Evolutionary conservation across 192 early-diverging fungal genomes (phyloP), one percentile per base, ranked within the genome.

Genomic region (Ramicandelaber brevisporus): DNA sequence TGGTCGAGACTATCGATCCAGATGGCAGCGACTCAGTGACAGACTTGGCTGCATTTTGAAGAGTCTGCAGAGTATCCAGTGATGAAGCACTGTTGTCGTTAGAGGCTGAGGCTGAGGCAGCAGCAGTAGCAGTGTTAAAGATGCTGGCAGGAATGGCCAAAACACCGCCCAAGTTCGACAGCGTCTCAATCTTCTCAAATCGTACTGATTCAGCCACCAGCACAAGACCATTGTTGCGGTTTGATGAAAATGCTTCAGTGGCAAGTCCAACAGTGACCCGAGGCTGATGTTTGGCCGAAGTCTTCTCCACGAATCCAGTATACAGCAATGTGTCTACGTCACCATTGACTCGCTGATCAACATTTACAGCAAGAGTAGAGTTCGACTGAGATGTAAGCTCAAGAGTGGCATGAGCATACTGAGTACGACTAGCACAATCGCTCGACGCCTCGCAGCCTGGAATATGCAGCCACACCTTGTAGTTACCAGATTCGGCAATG

Each of bases 401-500:
- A 3, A 47, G 44, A 6, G 34, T 35, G 23, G 38, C 57, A 2
- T 41, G 9, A 10, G 33, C 8, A 16, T 21, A 12, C 1, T 21
- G 35, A 2, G 41, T 37, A 20, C 57, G 51, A 26, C 23, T 28
- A 11, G 8, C 6, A 15, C 57, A 60, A 5, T 53, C 54, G 42
- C 52, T 60, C 18, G 48, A 43, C 37, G 51, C 46, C 27, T 60
- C 48, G 35, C 69, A 73, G 3, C 50, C 56, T n/a, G 66, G 69
- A 3, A 63, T 50, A 32, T 36, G 32, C 36, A 69, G 32, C 15
- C 44, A 55, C 13, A 67, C 55, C 21, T 57, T 48, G 27, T 73
- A 73, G 31, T 57, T 56, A 6, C 69, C 69, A 4, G 63, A 35
- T 23, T 69, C 65, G 14, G 66, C 54, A 5, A 73, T 38, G 37